These are phyloP conservation scores for Phytophthora crassamura DNA, from an alignment of 352 stramenopile species.

Conservation along the genomic window DNA sequence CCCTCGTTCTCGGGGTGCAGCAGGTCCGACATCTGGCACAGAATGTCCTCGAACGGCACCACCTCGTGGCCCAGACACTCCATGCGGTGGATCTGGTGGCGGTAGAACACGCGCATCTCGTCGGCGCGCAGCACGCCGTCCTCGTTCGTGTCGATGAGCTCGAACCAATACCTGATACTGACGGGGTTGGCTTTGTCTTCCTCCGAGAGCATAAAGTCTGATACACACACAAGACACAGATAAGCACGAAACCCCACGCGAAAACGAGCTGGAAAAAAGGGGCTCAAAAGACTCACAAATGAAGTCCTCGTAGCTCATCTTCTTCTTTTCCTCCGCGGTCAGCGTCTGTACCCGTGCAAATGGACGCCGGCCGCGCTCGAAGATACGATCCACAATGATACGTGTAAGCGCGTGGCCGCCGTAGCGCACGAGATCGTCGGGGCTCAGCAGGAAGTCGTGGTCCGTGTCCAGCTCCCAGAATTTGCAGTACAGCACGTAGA, in stretches of 20 bases:
- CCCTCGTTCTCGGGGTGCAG: slow-evolving; percentile 79
- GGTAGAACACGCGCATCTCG: slow-evolving; percentile 96
- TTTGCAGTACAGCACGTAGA: slow-evolving; percentile 99
- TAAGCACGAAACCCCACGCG: background rate
- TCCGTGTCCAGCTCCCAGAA: slow-evolving; percentile 99
- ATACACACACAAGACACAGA: background rate
- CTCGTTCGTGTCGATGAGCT: slow-evolving; percentile 97
- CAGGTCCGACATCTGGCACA: slow-evolving; percentile 97
- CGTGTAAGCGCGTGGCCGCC: slow-evolving; percentile 83
- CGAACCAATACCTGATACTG: slow-evolving; percentile 98
- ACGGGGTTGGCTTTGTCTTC: slow-evolving; percentile 98
- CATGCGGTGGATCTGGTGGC: slow-evolving; percentile 96
- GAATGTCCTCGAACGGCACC: slow-evolving; percentile 98
- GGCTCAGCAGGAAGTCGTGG: slow-evolving; percentile 86
- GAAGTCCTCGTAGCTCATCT: slow-evolving; percentile 92
- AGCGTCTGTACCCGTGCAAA: slow-evolving; percentile 85
- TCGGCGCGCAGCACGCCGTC: slow-evolving; percentile 96
- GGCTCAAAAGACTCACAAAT: slow-evolving; percentile 65
- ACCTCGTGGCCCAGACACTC: slow-evolving; percentile 98
- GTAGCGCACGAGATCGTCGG: slow-evolving; percentile 87
- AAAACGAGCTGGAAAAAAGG: background rate
- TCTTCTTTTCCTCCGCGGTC: slow-evolving; percentile 85
- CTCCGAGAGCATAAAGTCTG: slow-evolving; percentile 99
- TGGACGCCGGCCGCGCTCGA: slow-evolving; percentile 78
- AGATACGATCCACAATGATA: slow-evolving; percentile 90